Percentiles rank a stretch among this genome's conserved stretches.
Evolutionary conservation across 2,329 filamentous ascomycete species (phyloP).

Genomic region (Fusarium oxysporum): DNA sequence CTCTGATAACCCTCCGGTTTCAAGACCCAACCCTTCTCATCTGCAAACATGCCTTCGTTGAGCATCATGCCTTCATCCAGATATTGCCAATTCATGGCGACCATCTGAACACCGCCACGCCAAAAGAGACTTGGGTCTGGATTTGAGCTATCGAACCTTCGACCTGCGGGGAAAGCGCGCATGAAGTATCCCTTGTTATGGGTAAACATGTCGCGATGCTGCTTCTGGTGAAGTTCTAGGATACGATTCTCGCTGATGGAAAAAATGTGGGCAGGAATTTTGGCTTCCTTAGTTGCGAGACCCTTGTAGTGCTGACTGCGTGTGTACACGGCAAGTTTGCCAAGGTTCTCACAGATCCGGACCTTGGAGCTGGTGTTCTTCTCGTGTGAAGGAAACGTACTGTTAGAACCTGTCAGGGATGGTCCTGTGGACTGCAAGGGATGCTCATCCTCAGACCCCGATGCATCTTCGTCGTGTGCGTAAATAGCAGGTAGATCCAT

Average conservation of each 20-base stretch:
- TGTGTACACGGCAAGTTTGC: conserved; percentile 85
- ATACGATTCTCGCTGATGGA: conserved; percentile 90
- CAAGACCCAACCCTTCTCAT: conserved; percentile 83
- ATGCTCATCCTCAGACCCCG: conserved; percentile 59
- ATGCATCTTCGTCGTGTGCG: conserved; percentile 53
- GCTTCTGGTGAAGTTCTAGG: conserved; percentile 65
- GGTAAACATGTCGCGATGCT: conserved; percentile 79
- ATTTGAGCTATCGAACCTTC: conserved; percentile 88
- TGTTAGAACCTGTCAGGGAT: conserved; percentile 24
- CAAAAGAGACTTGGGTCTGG: conserved; percentile 93
- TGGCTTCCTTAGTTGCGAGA: conserved; percentile 73
- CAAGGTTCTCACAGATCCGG: conserved; percentile 76
- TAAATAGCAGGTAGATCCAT: conserved; percentile 48
- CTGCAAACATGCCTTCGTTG: conserved; percentile 97
- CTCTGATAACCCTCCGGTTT: conserved; percentile 82
- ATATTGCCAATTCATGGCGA: conserved; percentile 96
- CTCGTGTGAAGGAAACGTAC: conserved; percentile 27
- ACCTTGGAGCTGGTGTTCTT: conserved; percentile 64
- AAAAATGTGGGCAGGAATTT: conserved; percentile 77
- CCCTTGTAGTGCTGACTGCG: conserved; percentile 83
- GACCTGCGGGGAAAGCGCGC: conserved; percentile 87
- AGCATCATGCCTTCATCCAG: conserved; percentile 95
- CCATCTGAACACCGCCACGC: conserved; percentile 97
- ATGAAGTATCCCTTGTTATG: conserved; percentile 92
- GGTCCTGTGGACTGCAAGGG: conserved; percentile 24